phyloP scores from a whole-genome alignment of 208 protist species.

The Leishmania aethiopica region DNA sequence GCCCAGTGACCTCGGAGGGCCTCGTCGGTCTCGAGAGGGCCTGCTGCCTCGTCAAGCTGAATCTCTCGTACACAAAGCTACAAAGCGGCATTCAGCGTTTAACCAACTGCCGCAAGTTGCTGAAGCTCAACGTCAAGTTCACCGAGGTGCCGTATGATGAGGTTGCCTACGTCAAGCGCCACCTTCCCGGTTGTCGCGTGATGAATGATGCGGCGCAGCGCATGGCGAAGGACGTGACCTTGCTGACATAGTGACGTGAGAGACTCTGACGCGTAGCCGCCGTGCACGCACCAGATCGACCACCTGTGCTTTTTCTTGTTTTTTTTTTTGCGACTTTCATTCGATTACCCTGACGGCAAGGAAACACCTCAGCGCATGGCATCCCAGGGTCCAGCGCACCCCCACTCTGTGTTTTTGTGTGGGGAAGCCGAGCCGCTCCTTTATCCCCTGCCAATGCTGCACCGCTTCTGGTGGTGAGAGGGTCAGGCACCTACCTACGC shows the following conservation, averaged over 20 bases:
- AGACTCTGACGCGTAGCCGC: too few relatives aligned
- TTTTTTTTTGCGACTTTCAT: background rate
- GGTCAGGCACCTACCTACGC: background rate
- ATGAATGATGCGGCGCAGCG: conserved; percentile 22
- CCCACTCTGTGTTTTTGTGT: background rate
- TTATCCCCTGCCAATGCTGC: background rate
- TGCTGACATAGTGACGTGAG: background rate
- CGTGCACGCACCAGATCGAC: background rate
- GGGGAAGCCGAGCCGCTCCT: background rate
- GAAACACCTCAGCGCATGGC: background rate
- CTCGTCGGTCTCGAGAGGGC: conserved; percentile 32
- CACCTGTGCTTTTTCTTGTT: background rate
- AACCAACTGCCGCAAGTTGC: conserved; percentile 13
- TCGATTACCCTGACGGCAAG: background rate
- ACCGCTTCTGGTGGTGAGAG: background rate
- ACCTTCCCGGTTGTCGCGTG: conserved; percentile 29
- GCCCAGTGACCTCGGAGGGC: conserved; percentile 26
- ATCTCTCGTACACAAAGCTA: conserved; percentile 38
- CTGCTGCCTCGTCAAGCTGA: conserved; percentile 27
- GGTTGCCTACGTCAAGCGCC: conserved; percentile 17
- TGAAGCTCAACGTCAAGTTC: conserved; percentile 39
- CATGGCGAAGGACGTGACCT: conserved; percentile 8
- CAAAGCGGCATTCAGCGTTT: conserved; percentile 9
- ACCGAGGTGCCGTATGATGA: conserved; percentile 29
- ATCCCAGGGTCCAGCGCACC: background rate